phyloP scores from a whole-genome alignment of 768 basidiomycete species.

The Boletus eberwhitei region DNA sequence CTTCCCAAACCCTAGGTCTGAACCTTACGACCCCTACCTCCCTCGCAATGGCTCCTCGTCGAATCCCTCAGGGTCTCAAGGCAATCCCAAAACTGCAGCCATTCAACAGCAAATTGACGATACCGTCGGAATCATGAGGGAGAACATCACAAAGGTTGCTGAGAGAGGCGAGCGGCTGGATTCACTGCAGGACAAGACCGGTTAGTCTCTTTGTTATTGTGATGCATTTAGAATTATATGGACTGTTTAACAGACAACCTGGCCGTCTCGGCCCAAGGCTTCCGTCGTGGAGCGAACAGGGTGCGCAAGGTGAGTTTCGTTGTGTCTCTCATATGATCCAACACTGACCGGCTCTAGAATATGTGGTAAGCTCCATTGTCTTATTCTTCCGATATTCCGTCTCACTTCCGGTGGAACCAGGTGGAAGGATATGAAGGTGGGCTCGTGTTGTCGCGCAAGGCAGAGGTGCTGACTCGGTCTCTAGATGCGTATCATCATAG shows the following conservation, averaged over 20 bases:
- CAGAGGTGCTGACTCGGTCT: slow-evolving; percentile 11
- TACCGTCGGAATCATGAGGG: slow-evolving; percentile 96
- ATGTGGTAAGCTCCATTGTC: slow-evolving; percentile 70
- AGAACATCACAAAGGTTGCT: slow-evolving; percentile 94
- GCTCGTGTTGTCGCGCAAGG: slow-evolving; percentile 13
- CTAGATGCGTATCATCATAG: slow-evolving; percentile 97
- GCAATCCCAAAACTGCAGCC: slow-evolving; percentile 84
- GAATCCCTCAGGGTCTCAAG: slow-evolving; percentile 43
- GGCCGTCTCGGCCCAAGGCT: slow-evolving; percentile 98
- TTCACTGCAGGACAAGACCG: slow-evolving; percentile 96
- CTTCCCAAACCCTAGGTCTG: slow-evolving; percentile 60
- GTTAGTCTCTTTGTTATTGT: slow-evolving; percentile 45
- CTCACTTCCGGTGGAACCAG: slow-evolving; percentile 35
- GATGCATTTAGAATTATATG: neutral
- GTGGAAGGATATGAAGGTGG: slow-evolving; percentile 98
- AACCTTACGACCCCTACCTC: slow-evolving; percentile 98
- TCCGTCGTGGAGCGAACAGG: slow-evolving; percentile 94
- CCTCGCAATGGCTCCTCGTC: slow-evolving; percentile 76
- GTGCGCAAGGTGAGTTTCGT: slow-evolving; percentile 78
- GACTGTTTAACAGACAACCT: slow-evolving; percentile 68
- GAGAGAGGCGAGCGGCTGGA: slow-evolving; percentile 94
- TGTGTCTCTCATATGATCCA: neutral
- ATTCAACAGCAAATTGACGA: slow-evolving; percentile 98
- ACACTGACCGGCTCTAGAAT: slow-evolving; percentile 47
- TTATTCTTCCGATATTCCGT: neutral